Conservation (phyloP, 305 asterid genomes). For the Rubia tinctorum region DNA sequence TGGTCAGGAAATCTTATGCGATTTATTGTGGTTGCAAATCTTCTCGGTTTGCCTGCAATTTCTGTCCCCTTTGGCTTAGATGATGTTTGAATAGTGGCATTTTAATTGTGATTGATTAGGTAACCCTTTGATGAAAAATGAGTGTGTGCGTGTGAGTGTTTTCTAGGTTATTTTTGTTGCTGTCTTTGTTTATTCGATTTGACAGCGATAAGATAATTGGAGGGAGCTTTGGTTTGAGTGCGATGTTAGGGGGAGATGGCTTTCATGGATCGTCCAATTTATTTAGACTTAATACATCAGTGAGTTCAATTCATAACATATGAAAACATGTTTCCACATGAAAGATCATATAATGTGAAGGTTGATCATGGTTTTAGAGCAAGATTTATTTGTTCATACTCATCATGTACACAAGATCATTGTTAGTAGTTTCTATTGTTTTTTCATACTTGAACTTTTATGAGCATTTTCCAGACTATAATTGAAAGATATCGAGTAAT, state of each 20-base stretch:
- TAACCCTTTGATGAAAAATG: neutral
- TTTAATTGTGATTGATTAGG: neutral
- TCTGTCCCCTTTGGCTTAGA: too few relatives aligned
- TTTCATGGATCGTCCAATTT: too few relatives aligned
- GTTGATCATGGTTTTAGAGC: neutral
- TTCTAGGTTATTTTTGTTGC: neutral
- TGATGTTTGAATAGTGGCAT: neutral
- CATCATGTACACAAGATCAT: neutral
- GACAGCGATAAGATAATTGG: too few relatives aligned
- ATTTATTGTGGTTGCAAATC: neutral
- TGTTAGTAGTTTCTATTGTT: neutral
- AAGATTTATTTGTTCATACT: neutral
- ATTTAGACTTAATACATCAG: too few relatives aligned
- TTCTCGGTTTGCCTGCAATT: slow-evolving; percentile 2
- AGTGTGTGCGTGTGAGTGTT: neutral
- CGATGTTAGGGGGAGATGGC: neutral
- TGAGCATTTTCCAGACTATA: too few relatives aligned
- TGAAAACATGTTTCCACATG: neutral
- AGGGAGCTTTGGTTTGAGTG: neutral
- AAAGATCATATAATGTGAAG: neutral
- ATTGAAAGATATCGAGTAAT: too few relatives aligned
- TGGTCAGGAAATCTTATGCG: neutral
- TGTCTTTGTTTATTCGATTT: neutral
- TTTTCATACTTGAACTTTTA: neutral
- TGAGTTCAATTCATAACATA: neutral